phyloP scores from a whole-genome alignment of 148 eudicot genomes.

The Heliamphora exappendiculata region DNA sequence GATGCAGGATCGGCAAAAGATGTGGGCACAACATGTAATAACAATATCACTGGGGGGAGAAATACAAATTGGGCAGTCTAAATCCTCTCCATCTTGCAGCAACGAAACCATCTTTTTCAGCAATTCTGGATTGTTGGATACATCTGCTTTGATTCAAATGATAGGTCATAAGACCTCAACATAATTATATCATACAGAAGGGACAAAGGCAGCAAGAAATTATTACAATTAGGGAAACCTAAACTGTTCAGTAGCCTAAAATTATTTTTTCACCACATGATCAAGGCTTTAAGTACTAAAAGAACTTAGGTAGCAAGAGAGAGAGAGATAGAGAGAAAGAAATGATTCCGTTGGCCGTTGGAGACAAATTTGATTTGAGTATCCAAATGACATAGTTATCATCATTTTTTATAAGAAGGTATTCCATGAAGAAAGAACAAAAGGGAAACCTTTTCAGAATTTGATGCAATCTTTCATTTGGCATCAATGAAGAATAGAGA shows the following conservation, averaged over 20 bases:
- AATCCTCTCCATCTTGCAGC: conserved; percentile 84
- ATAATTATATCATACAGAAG: neutral
- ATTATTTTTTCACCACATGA: neutral
- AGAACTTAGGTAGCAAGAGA: neutral
- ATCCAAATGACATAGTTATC: too few relatives aligned
- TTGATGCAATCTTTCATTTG: neutral
- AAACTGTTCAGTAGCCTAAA: neutral
- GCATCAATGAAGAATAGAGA: neutral
- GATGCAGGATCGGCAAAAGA: conserved; percentile 81
- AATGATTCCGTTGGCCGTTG: too few relatives aligned
- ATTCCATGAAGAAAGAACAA: neutral
- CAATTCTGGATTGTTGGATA: conserved; percentile 71
- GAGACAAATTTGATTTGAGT: too few relatives aligned
- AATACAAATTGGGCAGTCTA: conserved; percentile 93
- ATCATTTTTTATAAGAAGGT: neutral
- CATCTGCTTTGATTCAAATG: conserved; percentile 37
- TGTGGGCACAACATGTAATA: conserved; percentile 84
- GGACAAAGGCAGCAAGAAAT: neutral
- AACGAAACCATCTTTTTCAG: conserved; percentile 63
- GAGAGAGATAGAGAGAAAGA: neutral
- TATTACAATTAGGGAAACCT: neutral
- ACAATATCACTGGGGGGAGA: conserved; percentile 70
- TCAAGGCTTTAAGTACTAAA: neutral
- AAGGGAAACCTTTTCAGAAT: neutral
- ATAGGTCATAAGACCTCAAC: neutral